Evolutionary conservation across 257 asterid genomes (phyloP).

Genomic region (Echites panduratus): DNA sequence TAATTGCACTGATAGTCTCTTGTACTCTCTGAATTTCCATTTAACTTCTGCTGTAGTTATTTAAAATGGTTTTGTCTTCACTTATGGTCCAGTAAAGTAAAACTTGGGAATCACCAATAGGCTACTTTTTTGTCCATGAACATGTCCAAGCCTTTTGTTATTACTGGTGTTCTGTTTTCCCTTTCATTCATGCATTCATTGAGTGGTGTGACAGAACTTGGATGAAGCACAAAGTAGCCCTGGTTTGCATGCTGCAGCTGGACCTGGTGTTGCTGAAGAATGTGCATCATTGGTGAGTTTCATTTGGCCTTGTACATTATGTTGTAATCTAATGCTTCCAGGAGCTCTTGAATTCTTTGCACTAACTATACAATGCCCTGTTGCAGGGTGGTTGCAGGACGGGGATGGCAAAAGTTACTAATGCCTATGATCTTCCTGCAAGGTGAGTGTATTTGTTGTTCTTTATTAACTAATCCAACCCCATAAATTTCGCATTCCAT

Average conservation of each 20-base stretch:
- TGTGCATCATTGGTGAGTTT: conserved; percentile 34
- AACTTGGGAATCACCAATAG: neutral
- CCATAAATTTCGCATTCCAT: neutral
- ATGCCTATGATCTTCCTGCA: conserved; percentile 85
- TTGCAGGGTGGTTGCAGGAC: conserved; percentile 97
- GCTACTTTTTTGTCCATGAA: neutral
- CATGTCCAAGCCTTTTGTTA: neutral
- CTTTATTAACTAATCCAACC: neutral
- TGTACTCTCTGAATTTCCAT: neutral
- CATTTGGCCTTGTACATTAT: neutral
- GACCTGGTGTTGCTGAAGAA: conserved; percentile 97
- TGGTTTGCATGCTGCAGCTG: conserved; percentile 98
- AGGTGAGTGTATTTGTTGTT: conserved; percentile 41
- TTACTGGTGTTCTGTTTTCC: neutral
- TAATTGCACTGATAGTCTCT: neutral
- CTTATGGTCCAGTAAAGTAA: neutral
- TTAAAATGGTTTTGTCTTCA: neutral
- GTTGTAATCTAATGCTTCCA: neutral
- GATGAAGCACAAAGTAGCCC: conserved; percentile 99
- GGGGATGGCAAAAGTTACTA: conserved; percentile 90
- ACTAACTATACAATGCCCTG: neutral
- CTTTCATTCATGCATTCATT: conserved; percentile 17
- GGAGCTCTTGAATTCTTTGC: neutral
- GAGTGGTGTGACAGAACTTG: conserved; percentile 52
- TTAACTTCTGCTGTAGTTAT: neutral